phyloP scores from a whole-genome alignment of 306 rosid species.

The Corylus heterophylla region DNA sequence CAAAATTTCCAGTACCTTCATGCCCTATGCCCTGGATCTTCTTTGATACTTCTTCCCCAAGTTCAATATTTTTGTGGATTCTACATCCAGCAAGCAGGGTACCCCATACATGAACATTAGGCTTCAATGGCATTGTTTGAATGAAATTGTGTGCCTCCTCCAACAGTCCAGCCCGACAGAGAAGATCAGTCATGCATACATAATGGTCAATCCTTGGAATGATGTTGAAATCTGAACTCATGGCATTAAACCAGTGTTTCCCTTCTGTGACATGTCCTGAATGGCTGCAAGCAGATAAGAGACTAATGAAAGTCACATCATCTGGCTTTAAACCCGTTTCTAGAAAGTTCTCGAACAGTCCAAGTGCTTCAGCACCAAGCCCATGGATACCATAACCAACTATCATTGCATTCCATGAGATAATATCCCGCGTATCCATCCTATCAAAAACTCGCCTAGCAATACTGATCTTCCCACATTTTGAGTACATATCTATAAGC shows the following conservation, averaged over 20 bases:
- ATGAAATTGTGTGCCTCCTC: constrained; percentile 24
- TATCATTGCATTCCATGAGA: constrained; percentile 31
- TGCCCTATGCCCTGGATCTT: constrained; percentile 27
- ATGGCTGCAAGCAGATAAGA: constrained; percentile 36
- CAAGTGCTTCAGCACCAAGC: constrained; percentile 23
- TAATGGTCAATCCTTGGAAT: constrained; percentile 31
- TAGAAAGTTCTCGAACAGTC: constrained; percentile 11
- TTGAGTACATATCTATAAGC: constrained; percentile 31
- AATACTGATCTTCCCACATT: constrained; percentile 26
- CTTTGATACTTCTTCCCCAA: constrained; percentile 32
- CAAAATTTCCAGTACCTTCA: constrained; percentile 29
- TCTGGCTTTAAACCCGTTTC: constrained; percentile 21
- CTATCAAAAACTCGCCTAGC: constrained; percentile 23
- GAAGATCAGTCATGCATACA: constrained; percentile 33
- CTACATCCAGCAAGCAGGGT: constrained; percentile 32
- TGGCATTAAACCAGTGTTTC: constrained; percentile 27
- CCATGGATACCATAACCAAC: constrained; percentile 33
- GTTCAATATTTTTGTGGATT: constrained; percentile 27
- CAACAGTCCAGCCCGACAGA: constrained; percentile 28
- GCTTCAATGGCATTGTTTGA: constrained; percentile 25
- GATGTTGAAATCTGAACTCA: constrained; percentile 25
- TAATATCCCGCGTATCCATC: constrained; percentile 17
- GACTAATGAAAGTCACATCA: constrained; percentile 32
- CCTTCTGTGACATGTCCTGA: constrained; percentile 29
- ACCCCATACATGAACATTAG: constrained; percentile 26